Conservation (phyloP, 441 rosid species). For the Adansonia grandidieri region DNA sequence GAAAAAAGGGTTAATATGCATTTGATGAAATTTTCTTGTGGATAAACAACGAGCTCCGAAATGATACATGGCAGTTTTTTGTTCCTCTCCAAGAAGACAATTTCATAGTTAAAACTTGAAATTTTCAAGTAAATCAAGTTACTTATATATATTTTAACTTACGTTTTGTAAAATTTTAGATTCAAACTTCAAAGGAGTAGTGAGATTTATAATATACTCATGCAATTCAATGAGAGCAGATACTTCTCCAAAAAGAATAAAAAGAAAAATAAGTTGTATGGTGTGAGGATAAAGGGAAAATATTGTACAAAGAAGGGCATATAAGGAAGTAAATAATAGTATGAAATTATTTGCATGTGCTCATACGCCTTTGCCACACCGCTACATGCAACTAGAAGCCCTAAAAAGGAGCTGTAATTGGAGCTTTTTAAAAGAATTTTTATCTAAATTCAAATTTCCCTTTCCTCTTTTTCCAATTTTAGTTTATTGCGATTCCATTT, state of each 20-base stretch:
- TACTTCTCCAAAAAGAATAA: too few relatives aligned
- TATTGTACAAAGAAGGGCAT: not conserved
- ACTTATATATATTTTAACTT: not conserved
- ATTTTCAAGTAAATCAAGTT: not conserved
- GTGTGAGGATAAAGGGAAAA: too few relatives aligned
- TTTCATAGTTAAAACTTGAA: not conserved
- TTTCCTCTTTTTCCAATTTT: constrained; percentile 35
- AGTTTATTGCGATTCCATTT: constrained; percentile 39
- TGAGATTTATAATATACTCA: too few relatives aligned
- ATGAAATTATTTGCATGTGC: constrained; percentile 23
- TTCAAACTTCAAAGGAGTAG: too few relatives aligned
- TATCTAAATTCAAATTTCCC: constrained; percentile 38
- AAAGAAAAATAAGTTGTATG: too few relatives aligned
- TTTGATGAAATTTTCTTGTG: too few relatives aligned
- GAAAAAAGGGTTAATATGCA: too few relatives aligned
- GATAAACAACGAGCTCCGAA: too few relatives aligned
- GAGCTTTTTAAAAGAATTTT: constrained; percentile 33
- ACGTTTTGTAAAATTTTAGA: too few relatives aligned
- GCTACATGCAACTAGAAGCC: constrained; percentile 32
- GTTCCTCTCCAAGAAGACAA: not conserved
- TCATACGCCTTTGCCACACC: constrained; percentile 19
- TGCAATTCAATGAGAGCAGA: too few relatives aligned
- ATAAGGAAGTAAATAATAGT: not conserved
- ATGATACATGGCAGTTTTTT: too few relatives aligned
- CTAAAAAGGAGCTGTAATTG: constrained; percentile 30